These are phyloP conservation scores for Amanita jacksonii DNA, from an alignment of 768 basidiomycete genomes.

Conservation along the genomic window DNA sequence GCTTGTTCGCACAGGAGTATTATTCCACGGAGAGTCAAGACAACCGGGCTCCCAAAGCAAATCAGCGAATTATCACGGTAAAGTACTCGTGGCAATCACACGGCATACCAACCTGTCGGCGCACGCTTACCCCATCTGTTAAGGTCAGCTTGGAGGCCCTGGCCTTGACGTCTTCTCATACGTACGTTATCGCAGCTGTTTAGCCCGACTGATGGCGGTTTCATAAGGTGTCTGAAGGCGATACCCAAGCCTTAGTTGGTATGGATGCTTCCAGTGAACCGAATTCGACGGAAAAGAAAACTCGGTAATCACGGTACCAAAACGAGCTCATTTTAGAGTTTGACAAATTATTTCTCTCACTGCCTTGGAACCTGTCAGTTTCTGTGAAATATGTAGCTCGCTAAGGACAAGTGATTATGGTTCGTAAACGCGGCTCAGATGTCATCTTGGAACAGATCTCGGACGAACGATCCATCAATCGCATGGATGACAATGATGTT, in stretches of 20 bases:
- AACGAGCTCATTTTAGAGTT: conserved; percentile 4
- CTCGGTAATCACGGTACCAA: conserved; percentile 8
- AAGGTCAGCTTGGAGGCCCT: background rate
- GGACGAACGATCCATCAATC: background rate
- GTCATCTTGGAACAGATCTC: conserved; percentile 4
- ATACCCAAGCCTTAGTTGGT: too few relatives aligned
- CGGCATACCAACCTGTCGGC: conserved; percentile 4
- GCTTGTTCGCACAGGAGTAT: conserved; percentile 15
- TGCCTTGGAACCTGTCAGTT: conserved; percentile 7
- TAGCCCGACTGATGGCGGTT: background rate
- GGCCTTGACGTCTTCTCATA: background rate
- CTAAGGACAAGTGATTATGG: background rate
- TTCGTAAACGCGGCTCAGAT: conserved; percentile 3
- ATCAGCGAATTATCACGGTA: background rate
- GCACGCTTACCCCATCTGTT: conserved; percentile 4
- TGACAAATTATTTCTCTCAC: conserved; percentile 1
- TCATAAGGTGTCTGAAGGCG: background rate
- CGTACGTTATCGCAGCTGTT: background rate
- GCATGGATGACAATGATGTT: background rate
- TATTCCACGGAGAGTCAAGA: conserved; percentile 20
- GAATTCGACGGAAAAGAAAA: conserved; percentile 6
- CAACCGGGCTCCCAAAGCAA: conserved; percentile 19
- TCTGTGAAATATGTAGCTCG: background rate
- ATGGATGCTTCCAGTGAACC: conserved; percentile 1
- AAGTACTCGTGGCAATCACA: conserved; percentile 6